Base-by-base conservation (phyloP, 2,329 filamentous ascomycete genomes). In the Drechslerella stenobrocha region DNA sequence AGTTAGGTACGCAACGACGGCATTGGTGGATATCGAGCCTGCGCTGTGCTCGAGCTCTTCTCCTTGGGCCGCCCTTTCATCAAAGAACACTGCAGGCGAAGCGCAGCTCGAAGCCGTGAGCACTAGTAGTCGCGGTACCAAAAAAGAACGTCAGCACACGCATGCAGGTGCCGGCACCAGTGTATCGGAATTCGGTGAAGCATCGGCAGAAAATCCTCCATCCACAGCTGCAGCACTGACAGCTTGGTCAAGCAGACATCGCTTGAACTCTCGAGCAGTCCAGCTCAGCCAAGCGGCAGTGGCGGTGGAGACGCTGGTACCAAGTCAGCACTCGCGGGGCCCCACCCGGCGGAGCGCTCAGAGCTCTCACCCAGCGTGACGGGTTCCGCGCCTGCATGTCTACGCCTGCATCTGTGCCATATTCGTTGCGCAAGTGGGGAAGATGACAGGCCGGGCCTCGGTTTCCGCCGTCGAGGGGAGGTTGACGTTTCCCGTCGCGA, bases 1-100 rank as follows among this genome's bases (percentile, higher is more conserved):
- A 66, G 47, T 66, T 66, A 59, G 61, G 3, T 59, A 55, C 61
- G 26, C 48, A n/a, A 44, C 28, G 26, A 23, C 42, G 53, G 52
- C 45, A 51, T 51, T 20, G 9, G 28, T 46, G 2, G 15, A 26
- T 35, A 8, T 42, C 42, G 44, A 56, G n/a, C n/a, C n/a, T n/a
- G n/a, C n/a, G n/a, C n/a, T n/a, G n/a, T n/a, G n/a, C n/a, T n/a
- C n/a, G n/a, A n/a, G n/a, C n/a, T n/a, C n/a, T n/a, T n/a, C n/a
- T n/a, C n/a, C n/a, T n/a, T n/a, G n/a, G n/a, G n/a, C n/a, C n/a
- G n/a, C n/a, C 15, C 20, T 11, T 42, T 9, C n/a, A 7, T 28
- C 37, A 51, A 34, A 53, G 34, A 30, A 11, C 15, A 4, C 42
- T 58, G 52, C 61, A 59, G 40, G 40, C 18, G 24, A 34, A 37